phyloP scores from a whole-genome alignment of 202 grass and related monocot species.

The Zoysia matrella region DNA sequence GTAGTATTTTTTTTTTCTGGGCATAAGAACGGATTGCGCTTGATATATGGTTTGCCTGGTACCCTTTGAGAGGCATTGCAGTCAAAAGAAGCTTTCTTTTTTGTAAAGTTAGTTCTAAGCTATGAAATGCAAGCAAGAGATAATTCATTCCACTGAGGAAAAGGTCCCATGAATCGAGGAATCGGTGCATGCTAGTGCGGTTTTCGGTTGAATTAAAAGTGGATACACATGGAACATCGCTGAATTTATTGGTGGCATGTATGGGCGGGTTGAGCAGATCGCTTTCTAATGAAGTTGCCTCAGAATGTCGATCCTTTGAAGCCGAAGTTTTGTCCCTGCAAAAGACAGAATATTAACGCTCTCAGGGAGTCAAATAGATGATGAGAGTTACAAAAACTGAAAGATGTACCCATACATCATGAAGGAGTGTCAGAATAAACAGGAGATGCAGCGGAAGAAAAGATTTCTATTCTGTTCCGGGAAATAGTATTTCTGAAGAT shows the following conservation, averaged over 20 bases:
- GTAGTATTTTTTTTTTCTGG: background rate
- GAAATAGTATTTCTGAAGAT: background rate
- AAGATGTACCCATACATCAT: background rate
- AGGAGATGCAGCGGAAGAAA: no score
- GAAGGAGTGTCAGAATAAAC: background rate
- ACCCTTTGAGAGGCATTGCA: background rate
- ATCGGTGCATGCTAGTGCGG: background rate
- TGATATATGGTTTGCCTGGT: background rate
- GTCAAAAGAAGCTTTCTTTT: background rate
- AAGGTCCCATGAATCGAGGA: background rate
- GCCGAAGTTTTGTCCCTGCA: conserved; percentile 55
- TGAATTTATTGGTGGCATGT: conserved; percentile 21
- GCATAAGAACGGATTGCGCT: background rate
- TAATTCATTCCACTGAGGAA: background rate
- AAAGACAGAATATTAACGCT: background rate
- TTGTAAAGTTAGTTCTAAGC: background rate
- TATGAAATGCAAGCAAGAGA: background rate
- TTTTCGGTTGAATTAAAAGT: background rate
- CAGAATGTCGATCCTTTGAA: conserved; percentile 67
- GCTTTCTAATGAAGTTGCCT: background rate
- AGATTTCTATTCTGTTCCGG: background rate
- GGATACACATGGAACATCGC: background rate
- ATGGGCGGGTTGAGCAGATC: background rate
- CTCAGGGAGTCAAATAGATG: background rate
- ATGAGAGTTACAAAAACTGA: background rate